Base-by-base conservation (phyloP, 2,329 filamentous ascomycete species). In the Cordyceps cicadae region DNA sequence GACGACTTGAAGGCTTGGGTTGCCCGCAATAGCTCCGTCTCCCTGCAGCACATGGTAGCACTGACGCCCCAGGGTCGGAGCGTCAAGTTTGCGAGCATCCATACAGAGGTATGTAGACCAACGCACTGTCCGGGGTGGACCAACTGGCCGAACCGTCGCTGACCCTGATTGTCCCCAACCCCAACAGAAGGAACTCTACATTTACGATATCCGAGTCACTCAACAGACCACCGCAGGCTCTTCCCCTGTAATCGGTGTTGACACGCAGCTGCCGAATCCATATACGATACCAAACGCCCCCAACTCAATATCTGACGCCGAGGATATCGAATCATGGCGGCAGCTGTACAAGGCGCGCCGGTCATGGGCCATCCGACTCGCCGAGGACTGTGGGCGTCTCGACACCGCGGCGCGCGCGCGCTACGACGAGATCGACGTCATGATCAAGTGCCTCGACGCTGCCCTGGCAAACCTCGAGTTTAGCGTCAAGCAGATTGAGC, bases 1-100 rank as follows among this genome's bases (percentile, higher is more conserved):
- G 93, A 97, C 76, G 88, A 89, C 64, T 84, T 97, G 67, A 90
- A 89, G 75, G 77, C 82, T 74, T 94, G 90, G 86, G 87, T 97
- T 67, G 82, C 87, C 63, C 83, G 82, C 67, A 84, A 88, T 69
- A 88, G 87, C 58, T 83, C 84, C 49, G 90, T 99, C 66, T 84
- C 89, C 17, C 71, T 83, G 46, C 84, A 89, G 67, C 86, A 89
- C 74, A 90, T 97, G 72, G 92, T 99, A 66, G 81, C 93, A 65
- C 85, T 99, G 75, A 97, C 92, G 15, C 81, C 85, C 4, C 85
- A 90, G 66, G 93, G 93, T 54, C 92, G 89, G 75, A 89, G 90
- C 67, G 85, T 94, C 69, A 92, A 92, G 75, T 79, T 86, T 41
- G 89, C 93, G 70, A 88, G 86, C 41, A 81, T 97, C 53, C 84